Evolutionary conservation across 1,139 yeast genomes (phyloP), one percentile per base, ranked within the genome.

Genomic region (Zygosaccharomyces sapae): DNA sequence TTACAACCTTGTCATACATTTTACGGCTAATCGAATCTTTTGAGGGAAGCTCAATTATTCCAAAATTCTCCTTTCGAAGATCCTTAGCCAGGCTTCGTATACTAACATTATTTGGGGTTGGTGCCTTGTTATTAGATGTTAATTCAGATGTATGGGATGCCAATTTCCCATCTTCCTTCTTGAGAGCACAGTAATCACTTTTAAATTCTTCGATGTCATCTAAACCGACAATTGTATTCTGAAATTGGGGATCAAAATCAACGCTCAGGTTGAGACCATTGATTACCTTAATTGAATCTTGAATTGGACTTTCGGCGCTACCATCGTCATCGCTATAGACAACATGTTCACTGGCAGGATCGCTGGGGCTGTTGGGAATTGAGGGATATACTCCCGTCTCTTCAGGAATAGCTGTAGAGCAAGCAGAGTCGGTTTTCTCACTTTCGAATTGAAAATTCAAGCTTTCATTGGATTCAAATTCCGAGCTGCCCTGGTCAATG

Each of bases 301-400:
- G 16, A 16, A 16, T 16, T 16, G 16, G 16, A 16, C 16, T 16
- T 16, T 16, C 16, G 16, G 16, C 16, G 16, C 16, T 16, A 16
- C 16, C 16, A 16, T 41, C 27, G 27, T 38, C 40, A n/a, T 34
- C 38, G 8, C 36, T 39, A 16, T n/a, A 19, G 9, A 16, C 43
- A 19, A 30, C 29, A 16, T 20, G 20, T 9, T 16, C 36, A 16
- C 10, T 12, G 9, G 18, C 43, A 4, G 19, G 12, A 19, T 30
- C 10, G 18, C 31, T 27, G 12, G 12, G 22, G 12, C 19, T 19
- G 36, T 7, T 33, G 6, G 10, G 18, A 10, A 18, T 9, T 12
- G 31, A 27, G 5, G n/a, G 9, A 5, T 10, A 27, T 2, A 27
- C 10, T 12, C n/a, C n/a, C 5, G 12, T 12, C 9, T 27, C 31